These are phyloP conservation scores for Kodamaea fukazawae DNA, from an alignment of 805 yeast species.

Conservation along the genomic window DNA sequence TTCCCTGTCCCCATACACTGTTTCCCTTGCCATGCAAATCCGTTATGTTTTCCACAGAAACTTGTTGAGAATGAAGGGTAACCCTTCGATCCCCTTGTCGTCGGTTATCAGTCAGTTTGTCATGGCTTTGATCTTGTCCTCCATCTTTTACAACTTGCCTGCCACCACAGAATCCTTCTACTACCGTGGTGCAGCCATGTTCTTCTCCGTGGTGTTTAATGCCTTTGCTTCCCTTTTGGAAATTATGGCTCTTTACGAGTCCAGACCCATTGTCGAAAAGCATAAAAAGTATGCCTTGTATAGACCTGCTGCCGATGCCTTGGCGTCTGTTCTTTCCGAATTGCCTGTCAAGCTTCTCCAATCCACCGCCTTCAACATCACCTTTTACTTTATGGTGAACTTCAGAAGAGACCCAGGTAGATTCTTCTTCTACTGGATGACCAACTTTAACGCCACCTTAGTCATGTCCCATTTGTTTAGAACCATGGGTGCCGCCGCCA, in stretches of 20 bases:
- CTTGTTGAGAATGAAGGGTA: slow-evolving; percentile 52
- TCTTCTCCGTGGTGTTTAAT: slow-evolving; percentile 52
- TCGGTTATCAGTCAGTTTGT: slow-evolving; percentile 50
- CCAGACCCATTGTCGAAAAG: slow-evolving; percentile 63
- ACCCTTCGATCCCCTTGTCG: slow-evolving; percentile 51
- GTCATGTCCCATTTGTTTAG: slow-evolving; percentile 25
- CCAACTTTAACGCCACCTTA: slow-evolving; percentile 20
- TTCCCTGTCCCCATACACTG: slow-evolving; percentile 33
- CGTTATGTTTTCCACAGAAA: slow-evolving; percentile 52
- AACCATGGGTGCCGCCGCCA: slow-evolving; percentile 24
- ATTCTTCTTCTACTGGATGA: slow-evolving; percentile 38
- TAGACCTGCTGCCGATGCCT: slow-evolving; percentile 70
- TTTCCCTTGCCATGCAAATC: slow-evolving; percentile 49
- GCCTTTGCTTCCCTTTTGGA: slow-evolving; percentile 55
- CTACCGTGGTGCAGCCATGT: slow-evolving; percentile 46
- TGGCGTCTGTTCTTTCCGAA: slow-evolving; percentile 57
- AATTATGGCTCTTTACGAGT: slow-evolving; percentile 53
- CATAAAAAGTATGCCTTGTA: slow-evolving; percentile 71
- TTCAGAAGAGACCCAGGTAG: slow-evolving; percentile 36
- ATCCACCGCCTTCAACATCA: slow-evolving; percentile 29
- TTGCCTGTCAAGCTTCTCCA: slow-evolving; percentile 53
- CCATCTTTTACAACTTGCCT: slow-evolving; percentile 53
- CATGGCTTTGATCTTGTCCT: slow-evolving; percentile 59
- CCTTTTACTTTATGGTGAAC: slow-evolving; percentile 49
- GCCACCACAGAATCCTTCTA: slow-evolving; percentile 47